Base-by-base conservation (phyloP, 371 early-diverging fungal genomes). In the Mortierella sp. region DNA sequence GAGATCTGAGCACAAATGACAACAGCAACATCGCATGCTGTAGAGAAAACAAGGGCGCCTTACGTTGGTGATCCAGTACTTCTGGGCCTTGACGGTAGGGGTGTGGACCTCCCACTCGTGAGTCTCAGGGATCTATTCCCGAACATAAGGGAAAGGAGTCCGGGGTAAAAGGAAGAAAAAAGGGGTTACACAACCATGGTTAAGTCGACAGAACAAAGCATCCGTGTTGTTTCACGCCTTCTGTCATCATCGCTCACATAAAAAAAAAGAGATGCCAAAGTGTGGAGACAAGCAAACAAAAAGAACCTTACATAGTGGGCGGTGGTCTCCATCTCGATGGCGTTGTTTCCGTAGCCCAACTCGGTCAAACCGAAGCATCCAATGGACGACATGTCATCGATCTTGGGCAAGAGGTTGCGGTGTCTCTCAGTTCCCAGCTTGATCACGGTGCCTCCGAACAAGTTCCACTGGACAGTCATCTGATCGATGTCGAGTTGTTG, bases 331-430 rank as follows among this genome's bases (percentile, higher is more conserved):
- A 95, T 93, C 81, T 95, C 95, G 44, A 94, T 87, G 64, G 94
- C 95, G 73, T 95, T 95, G 83, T 94, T 95, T 24, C 95, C 95
- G 78, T 91, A 95, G 14, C 95, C 95, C 55, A 94, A 77, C 88
- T 95, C 95, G 57, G 95, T 95, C 75, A 95, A 77, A 19, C 87
- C 93, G 81, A 95, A 95, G 88, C 95, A 95, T 37, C 95, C 95
- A 71, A 93, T 89, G 48, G 89, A 86, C 5, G 88, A 77, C 81
- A 94, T 75, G 61, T 88, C 86, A 79, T 95, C 94, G 61, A 93
- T 88, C 40, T 88, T 90, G 37, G 88, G 78, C 26, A 95, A 80
- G 50, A 90, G 74, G 54, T 90, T 71, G 28, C 93, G 91, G 81
- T 95, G 95, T 48, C 94, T 89, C 79, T 94, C 90, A 21, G 94